A percentile compares a stretch with the other conserved stretches of the same genome.
phyloP scores from a whole-genome alignment of 306 rosid genomes.

The Vigna nakashimae region DNA sequence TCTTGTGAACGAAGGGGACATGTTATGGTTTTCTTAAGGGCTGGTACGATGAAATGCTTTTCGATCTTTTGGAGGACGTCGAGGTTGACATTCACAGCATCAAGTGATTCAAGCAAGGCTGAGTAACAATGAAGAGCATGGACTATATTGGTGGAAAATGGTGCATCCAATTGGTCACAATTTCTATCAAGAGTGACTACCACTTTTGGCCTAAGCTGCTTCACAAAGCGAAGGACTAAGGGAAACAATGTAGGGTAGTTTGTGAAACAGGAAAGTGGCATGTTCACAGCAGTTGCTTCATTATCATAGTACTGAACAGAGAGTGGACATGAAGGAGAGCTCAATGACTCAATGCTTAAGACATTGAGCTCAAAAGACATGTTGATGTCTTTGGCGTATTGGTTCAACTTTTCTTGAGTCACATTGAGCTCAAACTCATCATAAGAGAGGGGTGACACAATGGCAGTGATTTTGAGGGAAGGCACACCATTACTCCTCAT shows the following conservation, averaged over 20 bases:
- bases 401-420: conserved; percentile 69
- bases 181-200: conserved; percentile 72
- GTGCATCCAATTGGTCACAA: conserved; percentile 62
- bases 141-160: conserved; percentile 62
- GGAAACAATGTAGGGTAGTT: conserved; percentile 59
- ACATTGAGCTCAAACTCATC: conserved; percentile 78
- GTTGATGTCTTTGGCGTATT: conserved; percentile 70
- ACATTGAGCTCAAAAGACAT: conserved; percentile 72
- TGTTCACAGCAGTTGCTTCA: conserved; percentile 78
- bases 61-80: conserved; percentile 84
- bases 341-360: conserved; percentile 63
- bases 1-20: conserved; percentile 55
- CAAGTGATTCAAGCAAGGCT: conserved; percentile 79
- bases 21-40: conserved; percentile 66
- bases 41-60: conserved; percentile 77
- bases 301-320: conserved; percentile 51
- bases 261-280: conserved; percentile 70
- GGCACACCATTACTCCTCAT: conserved; percentile 60
- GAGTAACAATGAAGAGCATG: conserved; percentile 71
- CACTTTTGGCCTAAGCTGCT: conserved; percentile 77
- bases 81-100: conserved; percentile 73
- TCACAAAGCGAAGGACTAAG: conserved; percentile 64
- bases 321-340: conserved; percentile 64
- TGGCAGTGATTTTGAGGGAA: conserved; percentile 78
- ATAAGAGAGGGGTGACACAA: conserved; percentile 64